Evolutionary conservation across 2,329 filamentous ascomycete genomes (phyloP).

Genomic region (Xylariaceae sp.): DNA sequence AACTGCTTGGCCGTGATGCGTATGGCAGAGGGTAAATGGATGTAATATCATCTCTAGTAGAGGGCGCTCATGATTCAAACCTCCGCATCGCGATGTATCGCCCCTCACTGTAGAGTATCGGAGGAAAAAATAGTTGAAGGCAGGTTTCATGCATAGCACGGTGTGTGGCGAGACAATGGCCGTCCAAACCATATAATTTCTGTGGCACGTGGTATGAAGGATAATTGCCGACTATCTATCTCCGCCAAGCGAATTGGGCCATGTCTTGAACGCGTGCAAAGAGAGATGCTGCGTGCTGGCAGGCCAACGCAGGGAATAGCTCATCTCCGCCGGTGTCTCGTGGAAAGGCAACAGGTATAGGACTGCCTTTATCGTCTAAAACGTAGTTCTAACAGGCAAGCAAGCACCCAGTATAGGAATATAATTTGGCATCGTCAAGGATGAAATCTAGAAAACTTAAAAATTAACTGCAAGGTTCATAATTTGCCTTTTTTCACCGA

Average conservation of each 20-base stretch:
- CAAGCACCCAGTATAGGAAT: background rate
- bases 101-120: slow-evolving; percentile 3
- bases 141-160: slow-evolving; percentile 7
- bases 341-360: slow-evolving; percentile 21
- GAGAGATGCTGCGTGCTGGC: slow-evolving; percentile 17
- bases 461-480: slow-evolving; percentile 8
- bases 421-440: background rate
- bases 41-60: too few relatives aligned
- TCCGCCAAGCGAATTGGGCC: slow-evolving; percentile 29
- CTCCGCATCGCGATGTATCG: background rate
- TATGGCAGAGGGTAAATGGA: too few relatives aligned
- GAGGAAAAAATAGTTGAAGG: slow-evolving; percentile 6
- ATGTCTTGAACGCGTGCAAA: slow-evolving; percentile 34
- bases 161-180: slow-evolving; percentile 4
- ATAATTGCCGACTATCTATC: slow-evolving; percentile 21
- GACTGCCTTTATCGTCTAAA: too few relatives aligned
- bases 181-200: background rate
- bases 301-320: slow-evolving; percentile 14
- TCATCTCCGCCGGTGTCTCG: slow-evolving; percentile 15
- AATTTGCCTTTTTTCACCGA: slow-evolving; percentile 7
- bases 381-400: background rate
- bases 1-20: too few relatives aligned
- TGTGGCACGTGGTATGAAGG: slow-evolving; percentile 24
- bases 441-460: too few relatives aligned
- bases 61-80: too few relatives aligned